A percentile compares a stretch with the other conserved stretches of the same genome.
phyloP scores from a whole-genome alignment of 2,329 filamentous ascomycete species.

The Mycocentrospora acerina region DNA sequence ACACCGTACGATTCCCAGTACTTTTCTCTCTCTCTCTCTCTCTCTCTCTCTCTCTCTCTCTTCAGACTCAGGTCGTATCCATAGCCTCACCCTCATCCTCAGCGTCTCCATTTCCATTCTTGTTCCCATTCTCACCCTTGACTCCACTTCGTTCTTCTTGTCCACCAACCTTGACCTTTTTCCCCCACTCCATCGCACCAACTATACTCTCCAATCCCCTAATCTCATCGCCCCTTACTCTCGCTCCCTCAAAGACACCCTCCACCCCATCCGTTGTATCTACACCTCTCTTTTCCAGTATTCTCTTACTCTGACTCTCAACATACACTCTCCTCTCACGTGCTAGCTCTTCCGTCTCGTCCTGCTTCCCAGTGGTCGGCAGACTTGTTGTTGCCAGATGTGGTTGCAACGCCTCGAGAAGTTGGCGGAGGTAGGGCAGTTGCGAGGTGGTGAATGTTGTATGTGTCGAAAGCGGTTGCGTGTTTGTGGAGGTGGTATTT shows the following conservation, averaged over 20 bases:
- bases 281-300: conserved; percentile 72
- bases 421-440: conserved; percentile 72
- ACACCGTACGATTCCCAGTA: background rate
- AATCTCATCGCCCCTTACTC: conserved; percentile 31
- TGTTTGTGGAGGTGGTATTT: conserved; percentile 32
- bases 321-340: conserved; percentile 79
- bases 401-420: conserved; percentile 68
- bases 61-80: conserved; percentile 19
- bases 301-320: conserved; percentile 73
- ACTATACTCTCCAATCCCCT: conserved; percentile 34
- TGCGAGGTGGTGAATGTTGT: conserved; percentile 80
- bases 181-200: conserved; percentile 11
- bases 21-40: background rate
- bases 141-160: background rate
- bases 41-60: background rate
- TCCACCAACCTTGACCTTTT: background rate
- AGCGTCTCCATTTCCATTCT: background rate
- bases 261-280: conserved; percentile 50
- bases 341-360: conserved; percentile 52
- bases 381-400: conserved; percentile 54
- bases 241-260: conserved; percentile 26
- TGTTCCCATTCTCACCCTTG: too few species aligned
- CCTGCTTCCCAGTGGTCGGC: conserved; percentile 22
- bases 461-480: conserved; percentile 63
- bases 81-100: conserved; percentile 23